Evolutionary conservation across 768 basidiomycete species (phyloP), one percentile per base, ranked within the genome.

Genomic region (Hericium erinaceus): DNA sequence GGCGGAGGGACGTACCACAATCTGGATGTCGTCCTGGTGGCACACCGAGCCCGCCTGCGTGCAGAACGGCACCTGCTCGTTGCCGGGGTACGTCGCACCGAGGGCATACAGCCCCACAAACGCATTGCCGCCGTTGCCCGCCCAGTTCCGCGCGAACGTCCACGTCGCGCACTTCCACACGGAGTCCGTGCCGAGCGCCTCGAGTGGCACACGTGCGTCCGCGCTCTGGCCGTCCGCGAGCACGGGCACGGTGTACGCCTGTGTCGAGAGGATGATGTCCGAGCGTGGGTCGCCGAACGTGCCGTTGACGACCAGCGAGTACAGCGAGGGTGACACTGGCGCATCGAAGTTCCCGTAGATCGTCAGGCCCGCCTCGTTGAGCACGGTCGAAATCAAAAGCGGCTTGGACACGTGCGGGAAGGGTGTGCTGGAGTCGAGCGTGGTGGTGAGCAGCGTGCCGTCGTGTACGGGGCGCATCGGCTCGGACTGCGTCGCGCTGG

Each of bases 11-110:
- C 84, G 58, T 71, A 85, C 85, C 59, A 91, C 79, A 66, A 88
- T 83, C 73, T 84, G 72, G 58, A 92, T 91, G 65, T 92, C 90
- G 67, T 91, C 89, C 67, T 90, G 79, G 68, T 90, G 89, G 70
- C 89, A 91, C 40, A 89, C 83, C 37, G 72, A 69, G 39, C 82
- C 84, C 33, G 73, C 39, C 61, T 76, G 67, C 5, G 74, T 76
- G 70, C 89, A 91, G 66, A 77, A 82, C 0, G 80, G 64, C 49
- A 81, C 72, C 1, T 57, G 73, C 41, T 74, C 74, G 70, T 89
- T 91, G 44, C 77, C 78, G 11, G 86, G 82, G 68, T 89, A 88
- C n/a, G 84, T 80, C 20, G 85, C 79, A 24, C 89, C 89, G 40
- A 84, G 70, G 49, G 73, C 70, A 67, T 80, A 89, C 60, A 82